Conservation (phyloP, 495 filamentous ascomycete species). For the Usnea hakonensis region DNA sequence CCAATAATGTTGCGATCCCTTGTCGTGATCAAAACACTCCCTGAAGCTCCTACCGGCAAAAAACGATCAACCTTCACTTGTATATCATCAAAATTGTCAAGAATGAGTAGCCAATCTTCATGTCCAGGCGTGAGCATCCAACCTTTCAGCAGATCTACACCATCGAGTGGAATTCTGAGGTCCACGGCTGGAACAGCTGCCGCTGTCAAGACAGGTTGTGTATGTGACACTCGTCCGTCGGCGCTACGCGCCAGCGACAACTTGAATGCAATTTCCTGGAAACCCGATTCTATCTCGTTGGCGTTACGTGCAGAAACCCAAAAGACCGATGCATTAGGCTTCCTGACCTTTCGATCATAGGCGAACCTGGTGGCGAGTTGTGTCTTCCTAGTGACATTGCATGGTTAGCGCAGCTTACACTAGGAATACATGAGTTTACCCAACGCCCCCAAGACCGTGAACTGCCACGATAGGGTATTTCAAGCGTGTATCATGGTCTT, state of each 20-base stretch:
- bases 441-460: constrained; percentile 8
- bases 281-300: not conserved
- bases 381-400: not conserved
- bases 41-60: not conserved
- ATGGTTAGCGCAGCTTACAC: not conserved
- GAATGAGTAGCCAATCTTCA: constrained; percentile 5
- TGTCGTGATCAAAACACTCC: constrained; percentile 2
- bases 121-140: not conserved
- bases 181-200: not conserved
- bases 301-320: constrained; percentile 6
- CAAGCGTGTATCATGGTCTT: not conserved
- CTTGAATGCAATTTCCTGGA: not conserved
- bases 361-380: not conserved
- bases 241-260: not conserved
- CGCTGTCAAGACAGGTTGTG: not conserved
- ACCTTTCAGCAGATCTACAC: not conserved
- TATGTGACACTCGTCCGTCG: not conserved
- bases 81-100: constrained; percentile 8
- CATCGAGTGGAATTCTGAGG: not conserved
- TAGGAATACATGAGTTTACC: not conserved
- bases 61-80: not conserved
- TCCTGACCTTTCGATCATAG: not conserved
- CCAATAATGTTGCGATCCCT: constrained; percentile 6
- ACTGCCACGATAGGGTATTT: not conserved
- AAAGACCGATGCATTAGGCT: constrained; percentile 3